phyloP scores from a whole-genome alignment of 169 alveolate genomes.

The Eimeria mitis region DNA sequence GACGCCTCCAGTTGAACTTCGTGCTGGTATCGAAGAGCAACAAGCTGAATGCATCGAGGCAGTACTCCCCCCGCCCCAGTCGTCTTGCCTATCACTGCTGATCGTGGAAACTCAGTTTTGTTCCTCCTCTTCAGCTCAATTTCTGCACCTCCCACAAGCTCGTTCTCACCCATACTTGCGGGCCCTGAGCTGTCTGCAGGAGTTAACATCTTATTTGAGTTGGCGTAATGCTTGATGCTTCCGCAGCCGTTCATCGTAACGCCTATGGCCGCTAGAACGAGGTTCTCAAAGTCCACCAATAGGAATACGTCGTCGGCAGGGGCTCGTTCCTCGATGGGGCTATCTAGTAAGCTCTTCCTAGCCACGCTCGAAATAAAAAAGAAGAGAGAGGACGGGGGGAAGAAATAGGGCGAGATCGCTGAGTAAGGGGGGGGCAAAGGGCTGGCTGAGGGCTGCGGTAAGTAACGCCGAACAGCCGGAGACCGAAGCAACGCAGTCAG shows the following conservation, averaged over 20 bases:
- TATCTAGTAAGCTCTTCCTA: neutral
- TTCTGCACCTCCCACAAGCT: neutral
- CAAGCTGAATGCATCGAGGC: conserved; percentile 54
- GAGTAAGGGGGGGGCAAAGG: neutral
- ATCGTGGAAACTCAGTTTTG: neutral
- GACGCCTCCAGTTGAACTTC: conserved; percentile 7
- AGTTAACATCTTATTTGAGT: neutral
- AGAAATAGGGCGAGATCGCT: conserved; percentile 9
- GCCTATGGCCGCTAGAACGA: neutral
- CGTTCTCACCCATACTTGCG: neutral
- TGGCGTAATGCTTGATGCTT: conserved; percentile 26
- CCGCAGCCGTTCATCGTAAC: conserved; percentile 60
- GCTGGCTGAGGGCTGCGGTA: neutral
- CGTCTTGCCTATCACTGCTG: neutral
- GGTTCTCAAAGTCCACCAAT: conserved; percentile 2
- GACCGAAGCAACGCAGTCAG: conserved; percentile 44
- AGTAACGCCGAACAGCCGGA: conserved; percentile 40
- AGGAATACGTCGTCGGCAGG: neutral
- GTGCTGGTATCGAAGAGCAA: conserved; percentile 44
- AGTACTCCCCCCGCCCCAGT: neutral
- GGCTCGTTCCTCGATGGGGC: neutral
- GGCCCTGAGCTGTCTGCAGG: neutral
- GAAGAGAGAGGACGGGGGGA: conserved; percentile 37
- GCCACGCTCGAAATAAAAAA: neutral
- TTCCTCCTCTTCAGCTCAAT: neutral